phyloP scores from a whole-genome alignment of 2,329 filamentous ascomycete species.

The Phialophora chinensis region DNA sequence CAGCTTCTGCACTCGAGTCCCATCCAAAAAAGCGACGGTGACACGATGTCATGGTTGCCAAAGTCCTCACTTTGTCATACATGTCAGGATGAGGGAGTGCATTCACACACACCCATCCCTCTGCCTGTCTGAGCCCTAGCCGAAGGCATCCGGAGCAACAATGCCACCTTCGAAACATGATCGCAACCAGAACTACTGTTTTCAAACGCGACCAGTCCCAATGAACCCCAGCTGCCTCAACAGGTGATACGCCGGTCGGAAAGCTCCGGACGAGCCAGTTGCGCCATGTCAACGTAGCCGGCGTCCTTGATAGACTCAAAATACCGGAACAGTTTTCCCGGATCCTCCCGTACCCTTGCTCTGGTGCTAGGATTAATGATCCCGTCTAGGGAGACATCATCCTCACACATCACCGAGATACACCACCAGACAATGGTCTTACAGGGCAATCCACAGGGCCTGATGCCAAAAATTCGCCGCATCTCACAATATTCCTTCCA shows the following conservation, averaged over 20 bases:
- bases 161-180: background rate
- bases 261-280: slow-evolving; percentile 8
- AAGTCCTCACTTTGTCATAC: background rate
- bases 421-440: slow-evolving; percentile 36
- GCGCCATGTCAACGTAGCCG: background rate
- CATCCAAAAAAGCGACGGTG: background rate
- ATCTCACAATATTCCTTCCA: slow-evolving; percentile 36
- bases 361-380: slow-evolving; percentile 27
- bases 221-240: background rate
- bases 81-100: background rate
- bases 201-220: background rate
- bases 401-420: slow-evolving; percentile 29
- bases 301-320: slow-evolving; percentile 18
- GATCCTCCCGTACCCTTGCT: slow-evolving; percentile 26
- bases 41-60: background rate
- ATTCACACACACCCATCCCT: background rate
- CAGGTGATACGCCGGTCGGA: slow-evolving; percentile 15
- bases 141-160: background rate
- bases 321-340: slow-evolving; percentile 31
- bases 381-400: slow-evolving; percentile 26
- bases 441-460: slow-evolving; percentile 29
- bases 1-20: background rate
- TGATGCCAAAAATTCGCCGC: slow-evolving; percentile 20
- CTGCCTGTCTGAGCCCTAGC: background rate
- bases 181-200: background rate